Conservation (phyloP, 805 yeast genomes). For the Candida mattraensis region DNA sequence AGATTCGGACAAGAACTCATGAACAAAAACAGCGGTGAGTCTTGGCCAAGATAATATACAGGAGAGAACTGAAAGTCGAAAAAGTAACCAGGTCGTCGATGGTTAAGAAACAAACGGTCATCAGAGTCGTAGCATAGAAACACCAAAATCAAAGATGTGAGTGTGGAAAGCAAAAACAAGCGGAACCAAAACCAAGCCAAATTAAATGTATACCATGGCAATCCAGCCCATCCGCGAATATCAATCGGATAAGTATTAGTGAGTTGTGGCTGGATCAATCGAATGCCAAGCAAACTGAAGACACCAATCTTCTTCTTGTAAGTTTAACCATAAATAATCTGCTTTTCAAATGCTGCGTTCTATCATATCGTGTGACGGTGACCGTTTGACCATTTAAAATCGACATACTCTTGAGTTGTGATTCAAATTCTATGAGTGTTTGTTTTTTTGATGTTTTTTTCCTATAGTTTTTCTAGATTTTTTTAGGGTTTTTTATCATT, state of each 20-base stretch:
- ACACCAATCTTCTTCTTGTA: no score
- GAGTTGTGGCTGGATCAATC: no score
- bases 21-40: constrained; percentile 3
- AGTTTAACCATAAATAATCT: no score
- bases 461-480: constrained; percentile 4
- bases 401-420: no score
- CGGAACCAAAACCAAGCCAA: not conserved
- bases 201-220: no score
- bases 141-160: not conserved
- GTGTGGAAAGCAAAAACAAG: not conserved
- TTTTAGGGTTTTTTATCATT: constrained; percentile 10
- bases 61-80: constrained; percentile 16
- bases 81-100: constrained; percentile 16
- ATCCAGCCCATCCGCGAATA: no score
- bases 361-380: no score
- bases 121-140: constrained; percentile 14
- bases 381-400: no score
- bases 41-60: not conserved
- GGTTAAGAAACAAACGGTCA: constrained; percentile 17
- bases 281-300: no score
- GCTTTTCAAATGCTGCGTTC: no score
- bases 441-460: constrained; percentile 8
- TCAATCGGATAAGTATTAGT: no score
- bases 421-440: no score
- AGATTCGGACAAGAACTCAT: constrained; percentile 8